phyloP scores from a whole-genome alignment of 1,284 basidiomycete species.

The Fomitopsis betulina region DNA sequence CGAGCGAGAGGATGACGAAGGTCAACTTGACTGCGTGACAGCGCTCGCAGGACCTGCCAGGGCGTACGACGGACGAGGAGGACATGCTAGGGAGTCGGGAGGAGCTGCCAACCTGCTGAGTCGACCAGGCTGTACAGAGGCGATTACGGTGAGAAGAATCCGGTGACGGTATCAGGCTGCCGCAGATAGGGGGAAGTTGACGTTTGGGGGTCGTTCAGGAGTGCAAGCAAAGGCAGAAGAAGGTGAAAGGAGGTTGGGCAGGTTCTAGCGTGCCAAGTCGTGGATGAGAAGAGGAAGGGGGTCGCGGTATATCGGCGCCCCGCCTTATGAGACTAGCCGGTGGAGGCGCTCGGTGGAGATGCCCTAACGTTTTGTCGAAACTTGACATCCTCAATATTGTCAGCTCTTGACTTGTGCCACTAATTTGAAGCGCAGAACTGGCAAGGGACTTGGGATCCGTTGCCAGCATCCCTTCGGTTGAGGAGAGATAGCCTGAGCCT shows the following conservation, averaged over 20 bases:
- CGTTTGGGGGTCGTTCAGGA: constrained; percentile 2
- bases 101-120: not conserved
- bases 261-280: not conserved
- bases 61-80: not conserved
- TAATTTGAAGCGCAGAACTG: too few species aligned
- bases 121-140: not conserved
- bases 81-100: not conserved
- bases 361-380: too few species aligned
- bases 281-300: not conserved
- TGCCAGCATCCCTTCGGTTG: not conserved
- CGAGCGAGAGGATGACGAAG: not conserved
- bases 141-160: not conserved
- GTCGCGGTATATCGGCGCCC: not conserved
- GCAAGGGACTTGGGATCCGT: too few species aligned
- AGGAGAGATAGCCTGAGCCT: too few species aligned
- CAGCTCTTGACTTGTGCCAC: too few species aligned
- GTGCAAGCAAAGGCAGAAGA: not conserved
- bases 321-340: not conserved
- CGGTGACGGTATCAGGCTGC: not conserved
- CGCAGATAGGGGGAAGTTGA: not conserved
- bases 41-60: not conserved
- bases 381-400: not conserved
- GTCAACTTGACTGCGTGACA: not conserved
- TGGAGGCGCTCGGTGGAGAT: not conserved
- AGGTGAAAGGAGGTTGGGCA: not conserved